These are phyloP conservation scores for Litsea cubeba DNA, from an alignment of 164 flowering plant species.

Conservation along the genomic window DNA sequence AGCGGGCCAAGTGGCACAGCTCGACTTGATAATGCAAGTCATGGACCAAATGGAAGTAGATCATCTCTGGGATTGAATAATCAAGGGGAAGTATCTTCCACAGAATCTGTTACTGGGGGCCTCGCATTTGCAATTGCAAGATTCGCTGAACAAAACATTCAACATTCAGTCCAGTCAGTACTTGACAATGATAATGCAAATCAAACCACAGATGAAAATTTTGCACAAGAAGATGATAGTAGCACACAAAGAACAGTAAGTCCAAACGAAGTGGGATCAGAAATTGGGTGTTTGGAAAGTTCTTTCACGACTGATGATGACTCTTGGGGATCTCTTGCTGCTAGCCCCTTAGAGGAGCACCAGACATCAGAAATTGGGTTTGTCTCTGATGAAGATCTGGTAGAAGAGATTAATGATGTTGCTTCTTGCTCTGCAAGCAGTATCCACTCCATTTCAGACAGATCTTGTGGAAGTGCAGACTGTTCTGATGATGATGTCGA, in stretches of 20 bases:
- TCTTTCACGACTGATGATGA: constrained; percentile 19
- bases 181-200: neutral
- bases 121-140: constrained; percentile 24
- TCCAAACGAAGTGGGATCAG: constrained; percentile 11
- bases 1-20: constrained; percentile 10
- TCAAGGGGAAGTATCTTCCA: constrained; percentile 6
- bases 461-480: constrained; percentile 13
- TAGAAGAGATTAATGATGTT: constrained; percentile 3
- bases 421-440: constrained; percentile 18
- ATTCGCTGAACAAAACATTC: constrained; percentile 17
- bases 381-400: constrained; percentile 17
- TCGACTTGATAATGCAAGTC: neutral
- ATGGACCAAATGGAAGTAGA: neutral
- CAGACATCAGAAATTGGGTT: constrained; percentile 11
- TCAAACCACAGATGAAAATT: constrained; percentile 10
- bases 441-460: constrained; percentile 20
- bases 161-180: constrained; percentile 4
- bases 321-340: constrained; percentile 17
- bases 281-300: constrained; percentile 13
- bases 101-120: constrained; percentile 18
- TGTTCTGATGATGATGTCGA: constrained; percentile 7
- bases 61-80: constrained; percentile 2
- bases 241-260: neutral
- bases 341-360: constrained; percentile 10
- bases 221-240: constrained; percentile 1